phyloP scores from a whole-genome alignment of 2,329 filamentous ascomycete genomes.

The Fusarium sp. region DNA sequence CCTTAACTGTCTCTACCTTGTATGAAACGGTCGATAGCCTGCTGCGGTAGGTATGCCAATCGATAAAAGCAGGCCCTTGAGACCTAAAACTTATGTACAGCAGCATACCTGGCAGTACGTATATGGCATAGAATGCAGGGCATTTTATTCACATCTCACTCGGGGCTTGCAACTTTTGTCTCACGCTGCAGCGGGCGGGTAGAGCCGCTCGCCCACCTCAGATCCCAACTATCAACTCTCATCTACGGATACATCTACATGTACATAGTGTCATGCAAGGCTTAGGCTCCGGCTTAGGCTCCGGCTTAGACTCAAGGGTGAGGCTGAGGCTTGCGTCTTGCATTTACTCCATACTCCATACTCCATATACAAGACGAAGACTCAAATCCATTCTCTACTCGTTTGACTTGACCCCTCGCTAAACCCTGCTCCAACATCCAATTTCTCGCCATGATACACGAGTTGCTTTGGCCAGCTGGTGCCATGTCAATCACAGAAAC shows the following conservation, averaged over 20 bases:
- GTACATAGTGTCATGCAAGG: conserved; percentile 18
- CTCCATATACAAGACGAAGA: too few species aligned
- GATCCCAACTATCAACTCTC: conserved; percentile 12
- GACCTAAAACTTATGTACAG: neutral
- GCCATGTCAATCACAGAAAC: conserved; percentile 16
- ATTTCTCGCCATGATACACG: conserved; percentile 14
- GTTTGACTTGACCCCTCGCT: conserved; percentile 1
- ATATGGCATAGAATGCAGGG: conserved; percentile 14
- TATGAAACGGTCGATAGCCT: conserved; percentile 27
- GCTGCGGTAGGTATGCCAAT: conserved; percentile 3
- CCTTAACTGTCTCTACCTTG: neutral
- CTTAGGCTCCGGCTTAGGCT: conserved; percentile 16
- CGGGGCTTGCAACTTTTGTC: conserved; percentile 31
- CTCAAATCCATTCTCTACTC: neutral
- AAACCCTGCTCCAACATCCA: neutral
- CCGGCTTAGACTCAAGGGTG: neutral
- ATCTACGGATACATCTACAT: neutral
- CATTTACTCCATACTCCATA: too few species aligned
- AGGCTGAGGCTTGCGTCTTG: conserved; percentile 10
- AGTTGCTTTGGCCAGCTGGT: conserved; percentile 17
- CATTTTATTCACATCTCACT: conserved; percentile 6
- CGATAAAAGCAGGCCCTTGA: neutral
- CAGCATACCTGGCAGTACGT: conserved; percentile 1
- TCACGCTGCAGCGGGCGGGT: conserved; percentile 35
- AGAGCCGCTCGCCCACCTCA: conserved; percentile 34